Evolutionary conservation across 148 eudicot species (phyloP).

Genomic region (Bassia scoparia): DNA sequence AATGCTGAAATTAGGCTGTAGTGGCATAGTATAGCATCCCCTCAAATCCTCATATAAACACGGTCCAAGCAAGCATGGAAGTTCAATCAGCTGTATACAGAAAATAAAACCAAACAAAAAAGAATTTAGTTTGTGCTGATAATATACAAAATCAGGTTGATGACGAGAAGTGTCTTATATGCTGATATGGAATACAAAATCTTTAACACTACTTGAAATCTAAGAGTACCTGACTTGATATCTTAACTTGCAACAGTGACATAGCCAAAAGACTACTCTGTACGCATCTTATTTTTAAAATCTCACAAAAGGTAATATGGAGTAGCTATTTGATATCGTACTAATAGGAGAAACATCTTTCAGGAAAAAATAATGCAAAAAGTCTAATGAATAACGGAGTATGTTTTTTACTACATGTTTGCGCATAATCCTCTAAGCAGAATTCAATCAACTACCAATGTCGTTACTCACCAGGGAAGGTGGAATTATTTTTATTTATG

Average conservation of each 20-base stretch:
- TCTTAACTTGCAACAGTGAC: neutral
- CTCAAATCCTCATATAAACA: constrained; percentile 21
- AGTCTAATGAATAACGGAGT: neutral
- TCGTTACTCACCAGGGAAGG: neutral
- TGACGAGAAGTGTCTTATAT: neutral
- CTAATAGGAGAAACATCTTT: neutral
- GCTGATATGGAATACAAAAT: neutral
- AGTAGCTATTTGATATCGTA: neutral
- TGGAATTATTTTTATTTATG: neutral
- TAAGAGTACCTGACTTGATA: neutral
- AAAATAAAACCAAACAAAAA: neutral
- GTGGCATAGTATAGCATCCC: constrained; percentile 24
- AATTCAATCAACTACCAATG: no score
- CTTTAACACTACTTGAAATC: neutral
- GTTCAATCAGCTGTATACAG: constrained; percentile 1
- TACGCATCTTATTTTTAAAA: neutral
- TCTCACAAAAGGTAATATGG: neutral
- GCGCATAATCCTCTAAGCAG: neutral
- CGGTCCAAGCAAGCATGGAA: neutral
- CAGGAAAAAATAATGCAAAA: neutral
- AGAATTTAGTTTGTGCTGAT: neutral
- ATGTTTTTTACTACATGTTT: no score
- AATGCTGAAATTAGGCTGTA: constrained; percentile 33
- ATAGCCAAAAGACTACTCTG: neutral
- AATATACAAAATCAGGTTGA: neutral